These are phyloP conservation scores for Toxicodendron radicans DNA, from an alignment of 345 rosid genomes.

Conservation along the genomic window DNA sequence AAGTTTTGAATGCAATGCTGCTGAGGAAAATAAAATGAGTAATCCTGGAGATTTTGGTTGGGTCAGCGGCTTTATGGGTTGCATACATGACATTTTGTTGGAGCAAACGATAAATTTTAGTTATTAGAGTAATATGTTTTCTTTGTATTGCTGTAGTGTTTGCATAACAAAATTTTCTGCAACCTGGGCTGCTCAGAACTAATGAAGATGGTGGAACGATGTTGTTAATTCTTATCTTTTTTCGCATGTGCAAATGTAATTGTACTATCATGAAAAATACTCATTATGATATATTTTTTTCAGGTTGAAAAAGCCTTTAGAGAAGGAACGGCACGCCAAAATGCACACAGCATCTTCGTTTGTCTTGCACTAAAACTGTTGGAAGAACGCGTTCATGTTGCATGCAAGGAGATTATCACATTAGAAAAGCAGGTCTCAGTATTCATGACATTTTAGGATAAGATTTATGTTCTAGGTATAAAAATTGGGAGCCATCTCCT, in stretches of 20 bases:
- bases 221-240: background rate
- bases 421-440: slow-evolving; percentile 83
- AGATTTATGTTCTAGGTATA: slow-evolving; percentile 9
- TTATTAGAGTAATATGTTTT: no score
- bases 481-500: background rate
- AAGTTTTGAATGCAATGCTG: background rate
- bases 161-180: background rate
- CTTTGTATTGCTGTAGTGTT: background rate
- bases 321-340: slow-evolving; percentile 97
- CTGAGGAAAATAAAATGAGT: background rate
- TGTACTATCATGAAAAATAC: slow-evolving; percentile 6
- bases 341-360: slow-evolving; percentile 96
- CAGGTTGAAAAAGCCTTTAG: slow-evolving; percentile 99
- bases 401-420: slow-evolving; percentile 93
- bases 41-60: background rate
- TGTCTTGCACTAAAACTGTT: slow-evolving; percentile 78
- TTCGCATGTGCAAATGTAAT: slow-evolving; percentile 3
- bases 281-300: slow-evolving; percentile 17
- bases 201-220: slow-evolving; percentile 7
- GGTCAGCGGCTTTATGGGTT: background rate
- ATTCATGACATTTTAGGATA: slow-evolving; percentile 17
- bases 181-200: background rate
- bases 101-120: background rate
- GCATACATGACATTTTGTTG: background rate
- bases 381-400: slow-evolving; percentile 91